Conservation (phyloP, 495 filamentous ascomycete genomes). For the Cercophora sp. region DNA sequence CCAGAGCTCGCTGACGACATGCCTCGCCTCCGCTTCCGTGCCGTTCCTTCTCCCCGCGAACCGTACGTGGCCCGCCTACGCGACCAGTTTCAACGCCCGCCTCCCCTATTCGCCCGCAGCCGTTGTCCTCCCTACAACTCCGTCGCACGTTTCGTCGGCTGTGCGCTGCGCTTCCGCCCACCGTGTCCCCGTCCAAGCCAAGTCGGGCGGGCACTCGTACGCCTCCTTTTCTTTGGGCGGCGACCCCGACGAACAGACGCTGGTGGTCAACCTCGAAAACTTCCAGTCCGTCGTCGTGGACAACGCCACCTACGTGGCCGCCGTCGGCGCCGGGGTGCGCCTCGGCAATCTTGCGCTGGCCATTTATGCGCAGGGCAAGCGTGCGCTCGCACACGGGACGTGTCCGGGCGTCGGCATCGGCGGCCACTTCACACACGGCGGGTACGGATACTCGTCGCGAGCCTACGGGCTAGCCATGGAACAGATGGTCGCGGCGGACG, state of each 20-base stretch:
- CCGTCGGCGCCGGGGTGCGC: conserved; percentile 53
- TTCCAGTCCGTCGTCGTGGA: conserved; percentile 34
- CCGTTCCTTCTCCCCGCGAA: conserved; percentile 15
- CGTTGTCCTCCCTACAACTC: conserved; percentile 49
- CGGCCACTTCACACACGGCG: conserved; percentile 68
- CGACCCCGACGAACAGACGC: conserved; percentile 40
- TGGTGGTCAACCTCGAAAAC: conserved; percentile 49
- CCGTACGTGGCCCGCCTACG: conserved; percentile 25
- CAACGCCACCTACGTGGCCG: conserved; percentile 40
- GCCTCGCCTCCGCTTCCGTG: conserved; percentile 12
- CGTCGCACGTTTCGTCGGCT: conserved; percentile 46
- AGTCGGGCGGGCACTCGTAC: conserved; percentile 69
- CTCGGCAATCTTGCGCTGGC: conserved; percentile 55
- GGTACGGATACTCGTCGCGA: conserved; percentile 58
- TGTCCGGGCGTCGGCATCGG: conserved; percentile 60
- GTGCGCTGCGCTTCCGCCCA: conserved; percentile 45
- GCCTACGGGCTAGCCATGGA: conserved; percentile 65
- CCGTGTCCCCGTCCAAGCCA: conserved; percentile 56
- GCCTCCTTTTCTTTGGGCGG: conserved; percentile 52
- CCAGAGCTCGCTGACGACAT: no score
- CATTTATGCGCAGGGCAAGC: conserved; percentile 47
- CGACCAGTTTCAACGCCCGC: conserved; percentile 55
- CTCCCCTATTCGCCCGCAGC: conserved; percentile 51
- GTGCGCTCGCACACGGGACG: conserved; percentile 62
- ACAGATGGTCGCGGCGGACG: conserved; percentile 53